A percentile compares a stretch with the other conserved stretches of the same genome.
phyloP scores from a whole-genome alignment of 2,329 filamentous ascomycete genomes.

The Colletotrichum orbiculare region DNA sequence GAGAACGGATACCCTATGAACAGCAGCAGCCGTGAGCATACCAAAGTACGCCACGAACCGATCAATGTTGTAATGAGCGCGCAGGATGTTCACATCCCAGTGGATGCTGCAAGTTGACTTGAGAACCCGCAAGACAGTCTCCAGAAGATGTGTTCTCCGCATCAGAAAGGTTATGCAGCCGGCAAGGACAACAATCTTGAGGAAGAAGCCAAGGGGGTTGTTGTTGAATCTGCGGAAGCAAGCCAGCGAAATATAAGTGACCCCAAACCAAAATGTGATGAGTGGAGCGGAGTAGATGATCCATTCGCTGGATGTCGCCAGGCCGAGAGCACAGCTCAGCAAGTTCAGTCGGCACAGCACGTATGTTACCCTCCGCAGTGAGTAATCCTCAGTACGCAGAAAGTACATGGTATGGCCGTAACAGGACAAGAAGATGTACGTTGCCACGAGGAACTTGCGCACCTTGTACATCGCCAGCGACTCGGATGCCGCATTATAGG shows the following conservation, averaged over 20 bases:
- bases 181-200: slow-evolving; percentile 60
- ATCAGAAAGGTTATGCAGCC: slow-evolving; percentile 41
- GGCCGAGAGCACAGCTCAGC: slow-evolving; percentile 62
- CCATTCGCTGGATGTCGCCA: slow-evolving; percentile 65
- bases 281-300: slow-evolving; percentile 67
- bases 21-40: slow-evolving; percentile 59
- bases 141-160: slow-evolving; percentile 22
- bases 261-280: slow-evolving; percentile 70
- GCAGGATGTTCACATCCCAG: slow-evolving; percentile 61
- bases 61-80: slow-evolving; percentile 63
- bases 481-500: slow-evolving; percentile 63
- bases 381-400: slow-evolving; percentile 66
- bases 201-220: slow-evolving; percentile 52
- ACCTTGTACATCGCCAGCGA: slow-evolving; percentile 64
- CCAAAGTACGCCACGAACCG: slow-evolving; percentile 67
- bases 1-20: slow-evolving; percentile 44
- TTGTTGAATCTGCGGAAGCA: slow-evolving; percentile 55
- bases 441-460: slow-evolving; percentile 63
- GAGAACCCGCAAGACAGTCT: slow-evolving; percentile 24
- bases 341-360: slow-evolving; percentile 66
- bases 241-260: slow-evolving; percentile 64
- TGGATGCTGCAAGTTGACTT: slow-evolving; percentile 52
- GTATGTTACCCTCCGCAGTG: slow-evolving; percentile 59
- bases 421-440: slow-evolving; percentile 71
- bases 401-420: slow-evolving; percentile 72